Conservation (phyloP, 2,329 filamentous ascomycete genomes). For the Fusarium neocosmosporiellum region DNA sequence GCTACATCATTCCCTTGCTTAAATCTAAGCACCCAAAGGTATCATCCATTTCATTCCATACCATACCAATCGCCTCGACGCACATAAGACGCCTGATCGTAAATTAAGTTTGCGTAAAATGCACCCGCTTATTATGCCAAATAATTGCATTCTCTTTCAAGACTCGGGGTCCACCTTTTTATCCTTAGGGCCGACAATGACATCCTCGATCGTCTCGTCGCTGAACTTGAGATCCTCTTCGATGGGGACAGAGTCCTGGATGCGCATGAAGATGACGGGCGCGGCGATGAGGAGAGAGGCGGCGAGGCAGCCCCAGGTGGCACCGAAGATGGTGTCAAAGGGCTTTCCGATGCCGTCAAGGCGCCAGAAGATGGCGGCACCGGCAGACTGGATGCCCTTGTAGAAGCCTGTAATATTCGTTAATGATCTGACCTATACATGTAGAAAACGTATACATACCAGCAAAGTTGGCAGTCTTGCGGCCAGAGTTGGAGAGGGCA, state of each 20-base stretch:
- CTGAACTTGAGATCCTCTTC: slow-evolving; percentile 88
- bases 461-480: slow-evolving; percentile 87
- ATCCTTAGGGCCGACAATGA: slow-evolving; percentile 49
- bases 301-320: slow-evolving; percentile 77
- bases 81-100: slow-evolving; percentile 6
- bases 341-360: slow-evolving; percentile 49
- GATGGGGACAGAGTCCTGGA: slow-evolving; percentile 79
- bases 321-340: slow-evolving; percentile 77
- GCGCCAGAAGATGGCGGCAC: slow-evolving; percentile 45
- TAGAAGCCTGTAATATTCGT: slow-evolving; percentile 71
- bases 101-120: slow-evolving; percentile 17
- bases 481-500: slow-evolving; percentile 87
- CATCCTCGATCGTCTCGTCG: slow-evolving; percentile 83
- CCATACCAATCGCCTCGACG: neutral
- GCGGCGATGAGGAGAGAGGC: slow-evolving; percentile 79
- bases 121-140: neutral
- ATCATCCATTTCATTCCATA: neutral
- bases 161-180: slow-evolving; percentile 37
- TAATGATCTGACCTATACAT: neutral
- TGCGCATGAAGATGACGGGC: slow-evolving; percentile 80
- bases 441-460: slow-evolving; percentile 26
- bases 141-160: neutral
- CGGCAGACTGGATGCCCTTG: slow-evolving; percentile 61
- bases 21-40: neutral
- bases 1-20: neutral